These are phyloP conservation scores for Wallacemonas sp. DNA, from an alignment of 208 protist species.

Conservation along the genomic window DNA sequence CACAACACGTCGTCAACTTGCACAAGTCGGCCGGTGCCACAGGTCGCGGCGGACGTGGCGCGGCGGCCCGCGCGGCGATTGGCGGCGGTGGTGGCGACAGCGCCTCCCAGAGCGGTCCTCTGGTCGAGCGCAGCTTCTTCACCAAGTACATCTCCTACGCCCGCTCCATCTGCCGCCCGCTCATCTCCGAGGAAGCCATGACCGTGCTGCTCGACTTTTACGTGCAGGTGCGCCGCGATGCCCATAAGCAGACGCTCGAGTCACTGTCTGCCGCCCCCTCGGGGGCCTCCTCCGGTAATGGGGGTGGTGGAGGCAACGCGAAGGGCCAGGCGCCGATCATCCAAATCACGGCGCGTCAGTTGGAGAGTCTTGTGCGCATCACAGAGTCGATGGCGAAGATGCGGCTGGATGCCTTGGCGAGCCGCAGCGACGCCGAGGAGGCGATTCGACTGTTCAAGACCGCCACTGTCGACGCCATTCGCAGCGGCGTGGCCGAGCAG, in stretches of 20 bases:
- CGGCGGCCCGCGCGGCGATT: slow-evolving; percentile 10
- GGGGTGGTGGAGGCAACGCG: slow-evolving; percentile 22
- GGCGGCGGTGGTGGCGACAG: slow-evolving; percentile 6
- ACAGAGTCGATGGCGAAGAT: slow-evolving; percentile 98
- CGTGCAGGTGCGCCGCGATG: slow-evolving; percentile 91
- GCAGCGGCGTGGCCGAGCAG: slow-evolving; percentile 76
- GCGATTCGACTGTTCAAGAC: slow-evolving; percentile 96
- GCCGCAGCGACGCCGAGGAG: slow-evolving; percentile 92
- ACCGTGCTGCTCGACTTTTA: slow-evolving; percentile 96
- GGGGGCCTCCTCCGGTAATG: slow-evolving; percentile 13
- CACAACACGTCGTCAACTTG: slow-evolving; percentile 96
- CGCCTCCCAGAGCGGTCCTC: not conserved
- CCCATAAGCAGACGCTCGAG: slow-evolving; percentile 78
- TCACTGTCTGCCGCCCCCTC: slow-evolving; percentile 36
- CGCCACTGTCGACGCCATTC: slow-evolving; percentile 95
- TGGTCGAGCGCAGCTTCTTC: slow-evolving; percentile 84
- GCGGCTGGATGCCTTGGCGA: slow-evolving; percentile 89
- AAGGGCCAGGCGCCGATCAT: slow-evolving; percentile 73
- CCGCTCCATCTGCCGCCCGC: slow-evolving; percentile 84
- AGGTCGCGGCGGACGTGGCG: slow-evolving; percentile 35
- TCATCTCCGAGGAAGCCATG: slow-evolving; percentile 92
- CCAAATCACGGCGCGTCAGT: slow-evolving; percentile 96
- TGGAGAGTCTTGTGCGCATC: slow-evolving; percentile 96
- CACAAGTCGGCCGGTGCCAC: slow-evolving; percentile 93
- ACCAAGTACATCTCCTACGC: slow-evolving; percentile 97